phyloP scores from a whole-genome alignment of 75 land plant species.

The Picea sitchensis region DNA sequence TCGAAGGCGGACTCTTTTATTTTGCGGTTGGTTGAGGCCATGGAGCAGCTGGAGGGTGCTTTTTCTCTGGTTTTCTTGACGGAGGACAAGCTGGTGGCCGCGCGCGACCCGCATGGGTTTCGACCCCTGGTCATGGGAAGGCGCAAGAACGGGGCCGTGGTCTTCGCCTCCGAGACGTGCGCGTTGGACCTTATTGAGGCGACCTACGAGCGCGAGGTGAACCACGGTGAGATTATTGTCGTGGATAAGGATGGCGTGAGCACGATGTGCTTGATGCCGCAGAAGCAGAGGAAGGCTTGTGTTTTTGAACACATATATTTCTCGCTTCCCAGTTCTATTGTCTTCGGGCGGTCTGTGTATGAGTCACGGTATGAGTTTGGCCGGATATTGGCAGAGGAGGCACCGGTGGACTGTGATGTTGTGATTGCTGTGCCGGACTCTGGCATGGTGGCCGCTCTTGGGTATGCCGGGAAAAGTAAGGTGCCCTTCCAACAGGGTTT shows the following conservation, averaged over 20 bases:
- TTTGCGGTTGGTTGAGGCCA: conserved; percentile 36
- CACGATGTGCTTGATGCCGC: conserved; percentile 69
- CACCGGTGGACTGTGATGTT: conserved; percentile 28
- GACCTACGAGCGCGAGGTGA: conserved; percentile 71
- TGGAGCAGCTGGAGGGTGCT: conserved; percentile 76
- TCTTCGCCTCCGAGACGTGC: conserved; percentile 96
- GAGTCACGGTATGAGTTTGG: conserved; percentile 19
- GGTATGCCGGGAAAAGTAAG: conserved; percentile 16
- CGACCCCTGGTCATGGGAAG: conserved; percentile 93
- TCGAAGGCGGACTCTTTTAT: conserved; percentile 33
- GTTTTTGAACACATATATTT: conserved; percentile 73
- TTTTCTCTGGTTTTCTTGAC: conserved; percentile 84
- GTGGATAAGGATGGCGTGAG: conserved; percentile 66
- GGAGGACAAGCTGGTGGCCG: conserved; percentile 85
- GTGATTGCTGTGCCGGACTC: conserved; percentile 35
- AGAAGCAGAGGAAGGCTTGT: conserved; percentile 61
- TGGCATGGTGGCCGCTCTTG: conserved; percentile 30
- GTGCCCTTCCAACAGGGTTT: conserved; percentile 78
- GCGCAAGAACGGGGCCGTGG: conserved; percentile 67
- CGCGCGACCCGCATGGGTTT: conserved; percentile 85
- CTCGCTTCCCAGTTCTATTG: conserved; percentile 27
- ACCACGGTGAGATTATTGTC: conserved; percentile 81
- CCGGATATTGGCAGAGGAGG: conserved; percentile 20
- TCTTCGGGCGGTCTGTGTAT: conserved; percentile 26
- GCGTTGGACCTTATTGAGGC: conserved; percentile 93